Evolutionary conservation across 179 eudicot species (phyloP).

Genomic region (Patellifolia procumbens): DNA sequence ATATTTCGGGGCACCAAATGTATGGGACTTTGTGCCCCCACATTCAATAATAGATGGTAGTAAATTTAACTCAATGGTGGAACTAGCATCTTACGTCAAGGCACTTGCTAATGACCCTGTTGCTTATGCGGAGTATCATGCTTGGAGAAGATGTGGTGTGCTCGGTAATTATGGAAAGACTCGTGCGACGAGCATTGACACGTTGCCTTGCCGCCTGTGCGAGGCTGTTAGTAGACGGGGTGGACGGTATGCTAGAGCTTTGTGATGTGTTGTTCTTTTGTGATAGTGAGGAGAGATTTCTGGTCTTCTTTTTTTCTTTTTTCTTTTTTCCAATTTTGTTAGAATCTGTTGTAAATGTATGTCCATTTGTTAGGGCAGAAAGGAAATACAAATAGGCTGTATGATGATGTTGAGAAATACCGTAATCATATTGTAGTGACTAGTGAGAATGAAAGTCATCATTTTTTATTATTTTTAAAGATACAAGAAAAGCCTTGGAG

Average conservation of each 20-base stretch:
- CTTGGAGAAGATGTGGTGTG: slow-evolving; percentile 98
- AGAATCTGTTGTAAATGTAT: slow-evolving; percentile 28
- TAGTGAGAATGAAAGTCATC: slow-evolving; percentile 4
- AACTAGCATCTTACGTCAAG: slow-evolving; percentile 74
- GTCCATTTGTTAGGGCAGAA: background rate
- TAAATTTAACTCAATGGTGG: slow-evolving; percentile 63
- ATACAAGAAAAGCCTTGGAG: too few relatives aligned
- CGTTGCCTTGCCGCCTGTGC: slow-evolving; percentile 85
- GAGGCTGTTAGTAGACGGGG: slow-evolving; percentile 71
- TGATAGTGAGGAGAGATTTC: background rate
- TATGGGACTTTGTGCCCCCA: slow-evolving; percentile 92
- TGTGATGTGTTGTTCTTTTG: slow-evolving; percentile 6
- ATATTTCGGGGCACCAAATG: slow-evolving; percentile 96
- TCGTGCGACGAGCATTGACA: slow-evolving; percentile 76
- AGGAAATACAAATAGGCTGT: slow-evolving; percentile 15
- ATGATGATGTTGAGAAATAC: slow-evolving; percentile 18
- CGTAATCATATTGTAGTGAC: slow-evolving; percentile 1
- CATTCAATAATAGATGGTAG: slow-evolving; percentile 89
- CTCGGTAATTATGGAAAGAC: slow-evolving; percentile 68
- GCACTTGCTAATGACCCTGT: slow-evolving; percentile 75
- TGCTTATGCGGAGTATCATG: slow-evolving; percentile 91
- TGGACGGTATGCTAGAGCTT: slow-evolving; percentile 58
- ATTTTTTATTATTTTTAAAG: too few relatives aligned
- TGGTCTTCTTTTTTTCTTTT: background rate
- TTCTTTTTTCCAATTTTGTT: too few relatives aligned